Conservation (phyloP, 306 rosid genomes). For the Macrotyloma uniflorum region DNA sequence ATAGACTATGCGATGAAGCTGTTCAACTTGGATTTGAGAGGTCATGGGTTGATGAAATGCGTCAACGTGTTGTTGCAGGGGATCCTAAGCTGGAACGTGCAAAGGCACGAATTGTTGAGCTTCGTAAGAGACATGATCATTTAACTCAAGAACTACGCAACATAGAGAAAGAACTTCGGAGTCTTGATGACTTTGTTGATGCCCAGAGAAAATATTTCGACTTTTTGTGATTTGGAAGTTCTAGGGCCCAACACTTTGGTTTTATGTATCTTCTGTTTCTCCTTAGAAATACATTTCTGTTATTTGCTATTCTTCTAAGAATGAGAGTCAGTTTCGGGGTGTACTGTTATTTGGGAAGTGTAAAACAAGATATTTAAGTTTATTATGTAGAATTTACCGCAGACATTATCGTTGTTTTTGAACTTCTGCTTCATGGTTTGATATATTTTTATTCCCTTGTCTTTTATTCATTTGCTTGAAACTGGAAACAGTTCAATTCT, state of each 20-base stretch:
- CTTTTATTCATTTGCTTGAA: background rate
- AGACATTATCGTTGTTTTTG: background rate
- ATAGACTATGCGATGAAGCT: constrained; percentile 11
- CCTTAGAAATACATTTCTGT: background rate
- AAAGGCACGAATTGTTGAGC: background rate
- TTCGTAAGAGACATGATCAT: background rate
- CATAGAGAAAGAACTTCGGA: background rate
- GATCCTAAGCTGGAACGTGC: background rate
- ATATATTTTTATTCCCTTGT: background rate
- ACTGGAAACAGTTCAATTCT: background rate
- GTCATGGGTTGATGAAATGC: constrained; percentile 35
- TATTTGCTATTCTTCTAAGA: background rate
- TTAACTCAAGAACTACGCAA: background rate
- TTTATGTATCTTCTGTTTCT: background rate
- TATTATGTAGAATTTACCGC: background rate
- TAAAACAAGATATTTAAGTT: background rate
- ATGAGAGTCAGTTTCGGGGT: background rate
- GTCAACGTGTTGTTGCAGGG: background rate
- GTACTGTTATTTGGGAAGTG: background rate
- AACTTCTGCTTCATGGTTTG: background rate
- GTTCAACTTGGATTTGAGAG: constrained; percentile 27
- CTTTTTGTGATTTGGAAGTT: constrained; percentile 6
- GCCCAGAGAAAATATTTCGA: background rate
- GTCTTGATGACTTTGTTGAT: constrained; percentile 10
- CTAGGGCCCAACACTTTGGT: background rate